Percentiles rank a stretch among this genome's conserved stretches.
Evolutionary conservation across 2,329 filamentous ascomycete genomes (phyloP).

Genomic region (Sphaerostilbella broomeana): DNA sequence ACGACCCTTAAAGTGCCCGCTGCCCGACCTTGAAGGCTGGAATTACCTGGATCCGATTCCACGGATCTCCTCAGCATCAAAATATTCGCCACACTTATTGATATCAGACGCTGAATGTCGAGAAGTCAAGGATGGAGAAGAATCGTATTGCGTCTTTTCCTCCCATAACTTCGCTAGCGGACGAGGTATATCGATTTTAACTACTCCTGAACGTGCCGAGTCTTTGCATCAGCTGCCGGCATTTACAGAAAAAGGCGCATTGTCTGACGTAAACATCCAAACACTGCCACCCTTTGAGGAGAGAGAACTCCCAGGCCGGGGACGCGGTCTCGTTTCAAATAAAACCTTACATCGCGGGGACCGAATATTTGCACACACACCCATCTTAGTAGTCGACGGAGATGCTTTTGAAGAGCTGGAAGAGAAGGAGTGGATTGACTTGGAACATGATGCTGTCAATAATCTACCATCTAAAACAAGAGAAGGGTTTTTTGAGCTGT

Average conservation of each 20-base stretch:
- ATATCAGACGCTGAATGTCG: too few species aligned
- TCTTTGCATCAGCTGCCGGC: constrained; percentile 22
- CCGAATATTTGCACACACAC: constrained; percentile 14
- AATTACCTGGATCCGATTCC: too few species aligned
- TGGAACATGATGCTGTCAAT: constrained; percentile 9
- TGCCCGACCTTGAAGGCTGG: too few species aligned
- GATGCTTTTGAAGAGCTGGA: constrained; percentile 2
- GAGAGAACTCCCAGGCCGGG: constrained; percentile 19
- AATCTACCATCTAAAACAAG: constrained; percentile 7
- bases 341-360: constrained; percentile 18
- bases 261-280: constrained; percentile 3
- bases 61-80: too few species aligned
- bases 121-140: too few species aligned
- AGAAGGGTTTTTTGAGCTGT: constrained; percentile 11
- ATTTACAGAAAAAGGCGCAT: constrained; percentile 20
- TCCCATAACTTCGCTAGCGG: constrained; percentile 28
- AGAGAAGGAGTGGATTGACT: not conserved
- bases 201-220: constrained; percentile 26
- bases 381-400: constrained; percentile 12
- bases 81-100: too few species aligned
- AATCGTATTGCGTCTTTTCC: constrained; percentile 29
- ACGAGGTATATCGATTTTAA: constrained; percentile 34
- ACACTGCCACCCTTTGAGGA: constrained; percentile 17
- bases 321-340: constrained; percentile 21
- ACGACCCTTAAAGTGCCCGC: too few species aligned